Evolutionary conservation across 2,329 filamentous ascomycete genomes (phyloP).

Genomic region (Venturia asperata): DNA sequence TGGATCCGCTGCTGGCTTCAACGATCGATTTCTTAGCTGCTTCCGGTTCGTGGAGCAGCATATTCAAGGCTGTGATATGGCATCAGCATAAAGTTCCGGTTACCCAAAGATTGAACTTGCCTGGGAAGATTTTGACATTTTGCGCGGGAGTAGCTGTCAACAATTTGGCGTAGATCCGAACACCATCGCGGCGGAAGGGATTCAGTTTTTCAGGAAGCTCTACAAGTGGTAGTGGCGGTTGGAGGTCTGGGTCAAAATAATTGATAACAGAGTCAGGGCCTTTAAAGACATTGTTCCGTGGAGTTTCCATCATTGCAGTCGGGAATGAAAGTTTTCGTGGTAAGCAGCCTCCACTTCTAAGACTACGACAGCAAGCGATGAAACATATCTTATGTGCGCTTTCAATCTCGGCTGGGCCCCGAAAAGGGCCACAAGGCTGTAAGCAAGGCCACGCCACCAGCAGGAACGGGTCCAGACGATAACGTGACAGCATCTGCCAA

Average conservation of each 20-base stretch:
- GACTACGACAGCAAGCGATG: background rate
- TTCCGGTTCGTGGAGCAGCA: slow-evolving; percentile 40
- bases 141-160: slow-evolving; percentile 58
- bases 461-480: background rate
- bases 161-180: slow-evolving; percentile 60
- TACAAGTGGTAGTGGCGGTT: slow-evolving; percentile 54
- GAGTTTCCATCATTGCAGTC: slow-evolving; percentile 27
- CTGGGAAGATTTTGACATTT: slow-evolving; percentile 58
- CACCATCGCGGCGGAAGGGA: slow-evolving; percentile 49
- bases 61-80: slow-evolving; percentile 41
- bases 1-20: slow-evolving; percentile 57
- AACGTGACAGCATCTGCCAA: background rate
- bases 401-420: background rate
- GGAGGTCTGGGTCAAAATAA: slow-evolving; percentile 53
- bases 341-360: background rate
- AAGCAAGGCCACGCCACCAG: background rate
- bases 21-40: slow-evolving; percentile 47
- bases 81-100: slow-evolving; percentile 20
- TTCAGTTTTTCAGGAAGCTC: slow-evolving; percentile 54
- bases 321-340: background rate
- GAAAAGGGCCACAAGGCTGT: background rate
- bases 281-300: slow-evolving; percentile 49
- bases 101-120: slow-evolving; percentile 28
- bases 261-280: slow-evolving; percentile 50
- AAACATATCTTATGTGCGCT: background rate